phyloP scores from a whole-genome alignment of 2,329 filamentous ascomycete species.

The Aspergillus sergii region DNA sequence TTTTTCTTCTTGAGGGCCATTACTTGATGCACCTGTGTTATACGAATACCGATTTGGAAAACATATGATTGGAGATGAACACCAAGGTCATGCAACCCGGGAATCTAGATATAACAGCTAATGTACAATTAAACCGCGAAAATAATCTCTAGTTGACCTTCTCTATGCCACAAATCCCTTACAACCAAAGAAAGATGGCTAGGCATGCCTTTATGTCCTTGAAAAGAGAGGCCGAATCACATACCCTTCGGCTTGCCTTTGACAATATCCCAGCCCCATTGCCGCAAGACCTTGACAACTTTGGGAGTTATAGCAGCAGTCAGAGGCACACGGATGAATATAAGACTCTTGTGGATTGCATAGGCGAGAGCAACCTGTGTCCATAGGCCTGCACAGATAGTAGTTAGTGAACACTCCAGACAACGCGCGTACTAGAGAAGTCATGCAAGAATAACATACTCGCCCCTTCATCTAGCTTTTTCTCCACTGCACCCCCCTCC shows the following conservation, averaged over 20 bases:
- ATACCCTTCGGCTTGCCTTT: slow-evolving; percentile 60
- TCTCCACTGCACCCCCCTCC: slow-evolving; percentile 55
- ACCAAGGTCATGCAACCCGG: slow-evolving; percentile 11
- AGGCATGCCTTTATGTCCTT: not conserved
- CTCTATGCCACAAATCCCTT: slow-evolving; percentile 25
- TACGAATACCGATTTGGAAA: slow-evolving; percentile 14
- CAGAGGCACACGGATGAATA: slow-evolving; percentile 91
- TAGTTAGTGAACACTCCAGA: not conserved
- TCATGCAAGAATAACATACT: slow-evolving; percentile 61
- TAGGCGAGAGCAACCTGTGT: slow-evolving; percentile 93
- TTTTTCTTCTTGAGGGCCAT: slow-evolving; percentile 1
- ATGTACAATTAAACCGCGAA: slow-evolving; percentile 31
- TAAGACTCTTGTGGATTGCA: slow-evolving; percentile 96
- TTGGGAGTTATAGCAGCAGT: slow-evolving; percentile 90
- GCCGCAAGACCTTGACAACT: slow-evolving; percentile 83
- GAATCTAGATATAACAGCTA: slow-evolving; percentile 36
- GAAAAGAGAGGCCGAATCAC: slow-evolving; percentile 12
- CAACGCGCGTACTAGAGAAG: not conserved
- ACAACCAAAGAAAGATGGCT: not conserved
- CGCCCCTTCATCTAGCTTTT: slow-evolving; percentile 64
- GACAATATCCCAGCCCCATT: slow-evolving; percentile 94
- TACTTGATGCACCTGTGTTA: slow-evolving; percentile 7
- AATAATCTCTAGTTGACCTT: slow-evolving; percentile 17
- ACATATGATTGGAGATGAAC: slow-evolving; percentile 25
- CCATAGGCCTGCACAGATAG: slow-evolving; percentile 58